phyloP scores from a whole-genome alignment of 1,284 basidiomycete genomes.

The Cutaneotrichosporon dermatis region DNA sequence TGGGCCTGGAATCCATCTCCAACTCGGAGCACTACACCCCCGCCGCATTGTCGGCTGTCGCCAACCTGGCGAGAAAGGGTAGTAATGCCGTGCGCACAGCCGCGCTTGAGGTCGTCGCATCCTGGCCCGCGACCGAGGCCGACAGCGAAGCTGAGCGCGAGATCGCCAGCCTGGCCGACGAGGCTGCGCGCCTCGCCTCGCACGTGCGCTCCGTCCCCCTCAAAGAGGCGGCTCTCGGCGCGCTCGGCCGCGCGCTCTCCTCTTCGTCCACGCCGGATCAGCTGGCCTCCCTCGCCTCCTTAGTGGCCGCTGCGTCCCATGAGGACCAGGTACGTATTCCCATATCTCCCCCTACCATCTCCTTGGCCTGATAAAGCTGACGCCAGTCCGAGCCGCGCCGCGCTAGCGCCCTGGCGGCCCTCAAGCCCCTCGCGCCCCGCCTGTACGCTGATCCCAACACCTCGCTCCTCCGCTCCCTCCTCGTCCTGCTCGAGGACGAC shows the following conservation, averaged over 20 bases:
- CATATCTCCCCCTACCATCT: neutral
- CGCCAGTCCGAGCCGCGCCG: conserved; percentile 33
- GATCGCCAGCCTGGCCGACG: neutral
- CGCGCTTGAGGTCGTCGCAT: conserved; percentile 9
- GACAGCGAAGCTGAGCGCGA: neutral
- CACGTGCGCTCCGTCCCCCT: conserved; percentile 30
- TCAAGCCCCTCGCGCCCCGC: conserved; percentile 17
- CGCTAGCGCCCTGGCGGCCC: conserved; percentile 24
- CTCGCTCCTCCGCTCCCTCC: conserved; percentile 18
- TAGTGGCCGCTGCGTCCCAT: conserved; percentile 3
- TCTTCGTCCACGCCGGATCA: neutral
- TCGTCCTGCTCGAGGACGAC: conserved; percentile 41
- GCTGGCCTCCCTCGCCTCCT: neutral
- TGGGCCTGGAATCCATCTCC: neutral
- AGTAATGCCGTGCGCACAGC: conserved; percentile 14
- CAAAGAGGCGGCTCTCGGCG: conserved; percentile 35
- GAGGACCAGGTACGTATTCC: conserved; percentile 12
- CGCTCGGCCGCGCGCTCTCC: conserved; percentile 20
- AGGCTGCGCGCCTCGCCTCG: neutral
- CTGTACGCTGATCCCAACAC: conserved; percentile 3
- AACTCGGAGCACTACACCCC: neutral
- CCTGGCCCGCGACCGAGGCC: too few relatives aligned
- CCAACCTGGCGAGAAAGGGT: neutral
- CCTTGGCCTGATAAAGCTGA: neutral
- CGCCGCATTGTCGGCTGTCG: conserved; percentile 2